These are phyloP conservation scores for Didymella pinodella DNA, from an alignment of 2,329 filamentous ascomycete species.

Conservation along the genomic window DNA sequence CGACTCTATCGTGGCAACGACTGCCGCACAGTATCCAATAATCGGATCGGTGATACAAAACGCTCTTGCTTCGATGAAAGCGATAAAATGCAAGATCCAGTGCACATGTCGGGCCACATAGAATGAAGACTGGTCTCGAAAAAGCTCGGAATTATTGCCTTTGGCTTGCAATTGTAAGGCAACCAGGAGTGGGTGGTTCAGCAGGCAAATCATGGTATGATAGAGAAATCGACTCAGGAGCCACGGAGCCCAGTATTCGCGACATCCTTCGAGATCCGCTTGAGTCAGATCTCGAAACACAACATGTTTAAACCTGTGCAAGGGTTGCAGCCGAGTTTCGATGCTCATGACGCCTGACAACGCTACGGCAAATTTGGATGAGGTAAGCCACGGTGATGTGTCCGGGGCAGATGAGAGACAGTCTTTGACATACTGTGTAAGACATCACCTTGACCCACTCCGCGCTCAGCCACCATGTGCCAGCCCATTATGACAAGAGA, in stretches of 20 bases:
- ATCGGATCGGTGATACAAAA: slow-evolving; percentile 7
- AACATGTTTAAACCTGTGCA: slow-evolving; percentile 13
- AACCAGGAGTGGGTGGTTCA: slow-evolving; percentile 10
- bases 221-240: slow-evolving; percentile 11
- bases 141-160: slow-evolving; percentile 9
- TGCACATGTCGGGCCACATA: slow-evolving; percentile 12
- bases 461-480: background rate
- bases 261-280: slow-evolving; percentile 4
- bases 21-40: slow-evolving; percentile 7
- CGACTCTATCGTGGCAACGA: slow-evolving; percentile 8
- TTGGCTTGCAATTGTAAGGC: slow-evolving; percentile 4
- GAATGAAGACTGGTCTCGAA: slow-evolving; percentile 7
- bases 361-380: slow-evolving; percentile 2
- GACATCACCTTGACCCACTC: slow-evolving; percentile 12
- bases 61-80: slow-evolving; percentile 5
- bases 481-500: background rate
- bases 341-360: slow-evolving; percentile 9
- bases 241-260: slow-evolving; percentile 13
- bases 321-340: slow-evolving; percentile 2
- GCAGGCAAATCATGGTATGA: slow-evolving; percentile 16
- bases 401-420: background rate
- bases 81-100: slow-evolving; percentile 9
- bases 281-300: slow-evolving; percentile 2
- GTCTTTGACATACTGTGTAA: slow-evolving; percentile 3
- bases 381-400: slow-evolving; percentile 6